Base-by-base conservation (phyloP, 805 yeast genomes). In the Yarrowia alimentaria region DNA sequence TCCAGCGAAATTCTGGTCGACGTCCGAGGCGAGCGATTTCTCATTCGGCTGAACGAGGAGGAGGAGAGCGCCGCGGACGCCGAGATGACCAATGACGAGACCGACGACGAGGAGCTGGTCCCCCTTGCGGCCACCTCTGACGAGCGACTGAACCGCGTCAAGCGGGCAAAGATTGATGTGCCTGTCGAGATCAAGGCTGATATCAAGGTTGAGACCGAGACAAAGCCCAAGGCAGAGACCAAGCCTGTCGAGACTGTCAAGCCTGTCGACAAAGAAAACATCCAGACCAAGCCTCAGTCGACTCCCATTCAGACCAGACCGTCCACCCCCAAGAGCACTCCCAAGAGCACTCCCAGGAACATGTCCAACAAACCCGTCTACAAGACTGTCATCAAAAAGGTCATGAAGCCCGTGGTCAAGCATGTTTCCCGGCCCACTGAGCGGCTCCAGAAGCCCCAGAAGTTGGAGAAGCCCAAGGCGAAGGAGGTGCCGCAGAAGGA, bases 11-110 rank as follows among this genome's bases (percentile, higher is more conserved):
- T 85, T 6, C 66, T 80, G 16, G 59, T 90, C 48, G 91, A 87
- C 60, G 74, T 91, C 49, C 80, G 86, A 57, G 84, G 85, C n/a
- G 79, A 81, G 51, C 61, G 77, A 13, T 67, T 77, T 1, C 60
- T 79, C 40, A 64, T 82, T 21, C 80, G 80, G 55, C 73, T 77
- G 5, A 64, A 69, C 30, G 68, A 65, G 14, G 75, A 74, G 18
- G 77, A 71, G n/a, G 55, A 58, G 19, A 76, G 74, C 40, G 65
- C 61, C 6, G n/a, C 29, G 12, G 29, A 30, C n/a, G 50, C 50
- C 5, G 50, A 43, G 11, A 43, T 43, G 50, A 31, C 47, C 18
- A 40, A 37, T 6, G 80, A 77, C 22, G 77, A 76, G 45, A 65
- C 68, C 11, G 65, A 64, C 28, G 71, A 66, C 17, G 71, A 67